phyloP scores from a whole-genome alignment of 495 filamentous ascomycete species.

The Penicillium macrosclerotiorum region DNA sequence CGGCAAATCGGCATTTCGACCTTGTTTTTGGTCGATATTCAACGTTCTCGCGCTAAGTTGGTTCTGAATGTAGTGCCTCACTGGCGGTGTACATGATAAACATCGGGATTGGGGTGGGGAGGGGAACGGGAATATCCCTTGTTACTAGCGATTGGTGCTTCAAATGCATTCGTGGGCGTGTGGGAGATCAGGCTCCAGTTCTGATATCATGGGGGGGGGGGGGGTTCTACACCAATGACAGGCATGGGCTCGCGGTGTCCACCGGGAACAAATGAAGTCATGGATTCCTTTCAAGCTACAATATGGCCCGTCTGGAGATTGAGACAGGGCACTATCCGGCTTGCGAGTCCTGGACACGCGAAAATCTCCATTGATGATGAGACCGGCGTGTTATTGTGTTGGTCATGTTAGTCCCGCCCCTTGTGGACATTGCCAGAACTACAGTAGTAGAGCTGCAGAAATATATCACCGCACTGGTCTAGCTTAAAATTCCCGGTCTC shows the following conservation, averaged over 20 bases:
- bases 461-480: neutral
- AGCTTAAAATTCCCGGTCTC: neutral
- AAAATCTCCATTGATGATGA: too few relatives aligned
- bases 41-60: too few relatives aligned
- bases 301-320: neutral
- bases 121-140: neutral
- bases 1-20: too few relatives aligned
- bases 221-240: neutral
- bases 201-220: neutral
- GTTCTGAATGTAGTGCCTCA: too few relatives aligned
- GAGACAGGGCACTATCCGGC: too few relatives aligned
- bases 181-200: slow-evolving; percentile 1
- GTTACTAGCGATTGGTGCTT: neutral
- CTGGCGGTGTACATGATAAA: too few relatives aligned
- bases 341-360: too few relatives aligned
- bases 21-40: too few relatives aligned
- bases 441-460: neutral
- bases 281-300: neutral
- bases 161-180: neutral
- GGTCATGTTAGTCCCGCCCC: too few relatives aligned
- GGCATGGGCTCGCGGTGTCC: neutral
- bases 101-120: neutral
- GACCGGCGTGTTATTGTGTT: too few relatives aligned
- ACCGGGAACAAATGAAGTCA: slow-evolving; percentile 1
- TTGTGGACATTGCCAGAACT: too few relatives aligned